Percentiles rank a stretch among this genome's conserved stretches.
These are phyloP conservation scores for Phytophthora litchii DNA, from an alignment of 352 stramenopile species.

Conservation along the genomic window DNA sequence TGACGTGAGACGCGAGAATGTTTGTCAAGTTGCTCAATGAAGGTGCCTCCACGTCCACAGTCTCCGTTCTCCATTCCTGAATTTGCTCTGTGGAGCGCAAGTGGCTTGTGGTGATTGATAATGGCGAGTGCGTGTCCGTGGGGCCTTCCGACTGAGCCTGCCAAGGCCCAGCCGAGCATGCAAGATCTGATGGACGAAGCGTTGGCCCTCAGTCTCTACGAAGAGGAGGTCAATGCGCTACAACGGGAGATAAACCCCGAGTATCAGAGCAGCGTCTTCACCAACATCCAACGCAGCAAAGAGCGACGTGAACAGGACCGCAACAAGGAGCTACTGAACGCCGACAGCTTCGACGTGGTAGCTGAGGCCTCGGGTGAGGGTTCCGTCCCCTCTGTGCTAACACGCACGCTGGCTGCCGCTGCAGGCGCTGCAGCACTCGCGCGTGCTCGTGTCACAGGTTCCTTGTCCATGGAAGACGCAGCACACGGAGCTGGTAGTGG, in stretches of 20 bases:
- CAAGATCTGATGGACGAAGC: conserved; percentile 79
- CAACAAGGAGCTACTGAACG: conserved; percentile 42
- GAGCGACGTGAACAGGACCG: conserved; percentile 38
- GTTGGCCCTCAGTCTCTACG: conserved; percentile 65
- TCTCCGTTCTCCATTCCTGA: conserved; percentile 24
- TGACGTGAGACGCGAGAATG: conserved; percentile 13
- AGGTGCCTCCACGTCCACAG: conserved; percentile 2
- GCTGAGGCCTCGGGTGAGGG: conserved; percentile 21
- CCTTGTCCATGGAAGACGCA: conserved; percentile 48
- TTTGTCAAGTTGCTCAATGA: conserved; percentile 14
- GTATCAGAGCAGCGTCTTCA: conserved; percentile 43
- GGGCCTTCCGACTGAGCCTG: conserved; percentile 11
- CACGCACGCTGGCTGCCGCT: conserved; percentile 24
- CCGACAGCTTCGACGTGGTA: conserved; percentile 45
- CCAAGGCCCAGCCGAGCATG: conserved; percentile 41
- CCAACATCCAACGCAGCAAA: conserved; percentile 41
- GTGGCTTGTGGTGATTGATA: neutral
- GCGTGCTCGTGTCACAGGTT: conserved; percentile 30
- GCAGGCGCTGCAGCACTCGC: conserved; percentile 25
- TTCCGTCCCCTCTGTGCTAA: conserved; percentile 22
- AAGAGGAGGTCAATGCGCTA: conserved; percentile 55
- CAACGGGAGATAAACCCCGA: conserved; percentile 47
- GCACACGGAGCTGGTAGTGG: conserved; percentile 41
- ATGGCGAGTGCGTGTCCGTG: conserved; percentile 40
- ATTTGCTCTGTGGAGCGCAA: conserved; percentile 14